Base-by-base conservation (phyloP, 2,329 filamentous ascomycete genomes). In the Colletotrichum lentis region DNA sequence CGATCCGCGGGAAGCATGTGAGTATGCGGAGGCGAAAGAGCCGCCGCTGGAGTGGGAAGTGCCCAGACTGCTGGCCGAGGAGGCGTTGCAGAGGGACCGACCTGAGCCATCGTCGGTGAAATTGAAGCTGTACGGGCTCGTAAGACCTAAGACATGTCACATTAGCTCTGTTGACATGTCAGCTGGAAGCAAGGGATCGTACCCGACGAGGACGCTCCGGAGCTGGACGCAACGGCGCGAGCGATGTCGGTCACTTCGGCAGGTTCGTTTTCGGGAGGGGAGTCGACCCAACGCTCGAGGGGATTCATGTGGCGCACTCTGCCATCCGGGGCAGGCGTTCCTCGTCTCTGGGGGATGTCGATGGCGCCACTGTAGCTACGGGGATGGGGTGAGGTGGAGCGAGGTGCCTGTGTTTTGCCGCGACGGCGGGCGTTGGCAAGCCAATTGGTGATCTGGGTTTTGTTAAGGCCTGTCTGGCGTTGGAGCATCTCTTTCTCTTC, bases 371-470 rank as follows among this genome's bases (percentile, higher is more conserved):
- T 85, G 64, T 86, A 85, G 71, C 80, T 84, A 31, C 88, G 85
- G 53, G 90, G 81, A 72, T 90, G 87, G 1, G 93, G 91, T 5
- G 92, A 94, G 20, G 85, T 88, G 37, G 87, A 88, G 71, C 90
- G 85, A 54, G 88, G 88, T 2, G 87, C 83, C 55, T 89, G 87
- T 62, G 91, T 88, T 80, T 97, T 97, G 73, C 92, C 90, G 70
- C 94, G 86, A 64, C 94, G 88, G 50, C 94, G 89, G 65, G 93
- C 93, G 78, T 97, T 97, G 67, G 94, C 94, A 54, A 97, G 87
- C 94, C 94, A 97, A 76, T 96, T 97, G 12, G 90, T 90, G 73
- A 97, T 95, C 75, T 97, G 94, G 16, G 86, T 91, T 73, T 92
- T 88, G 76, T 88, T 94, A 47, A 97, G 83, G 8, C 93, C 93